Conservation (phyloP, 495 filamentous ascomycete species). For the Penicillium chermesinum region DNA sequence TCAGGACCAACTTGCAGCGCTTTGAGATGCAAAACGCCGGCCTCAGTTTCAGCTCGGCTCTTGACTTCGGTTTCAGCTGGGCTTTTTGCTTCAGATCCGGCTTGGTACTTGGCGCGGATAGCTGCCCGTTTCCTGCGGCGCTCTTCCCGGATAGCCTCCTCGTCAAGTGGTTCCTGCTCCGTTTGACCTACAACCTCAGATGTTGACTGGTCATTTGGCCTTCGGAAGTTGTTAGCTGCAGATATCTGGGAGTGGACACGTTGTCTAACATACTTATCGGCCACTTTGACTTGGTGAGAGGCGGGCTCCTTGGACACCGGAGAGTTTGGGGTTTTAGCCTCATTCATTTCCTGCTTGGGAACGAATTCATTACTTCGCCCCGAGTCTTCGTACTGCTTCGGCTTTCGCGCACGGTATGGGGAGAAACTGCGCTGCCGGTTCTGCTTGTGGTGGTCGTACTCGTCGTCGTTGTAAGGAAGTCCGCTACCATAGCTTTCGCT, state of each 20-base stretch:
- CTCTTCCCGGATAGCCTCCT: conserved; percentile 77
- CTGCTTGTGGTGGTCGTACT: conserved; percentile 51
- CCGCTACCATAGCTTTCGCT: conserved; percentile 42
- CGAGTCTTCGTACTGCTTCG: conserved; percentile 40
- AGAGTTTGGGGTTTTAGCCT: conserved; percentile 65
- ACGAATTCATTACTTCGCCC: conserved; percentile 31
- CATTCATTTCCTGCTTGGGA: conserved; percentile 63
- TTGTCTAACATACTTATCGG: conserved; percentile 40
- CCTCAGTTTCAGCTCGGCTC: no score
- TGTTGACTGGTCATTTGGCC: conserved; percentile 6
- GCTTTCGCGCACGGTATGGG: conserved; percentile 38
- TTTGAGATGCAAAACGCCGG: conserved; percentile 70
- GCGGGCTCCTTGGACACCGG: conserved; percentile 49
- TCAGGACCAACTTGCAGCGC: conserved; percentile 61
- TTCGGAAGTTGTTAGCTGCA: conserved; percentile 11
- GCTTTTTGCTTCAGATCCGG: conserved; percentile 65
- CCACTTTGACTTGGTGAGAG: conserved; percentile 13
- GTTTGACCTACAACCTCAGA: conserved; percentile 22
- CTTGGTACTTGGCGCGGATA: conserved; percentile 76
- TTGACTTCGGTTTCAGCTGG: no score
- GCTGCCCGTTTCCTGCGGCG: conserved; percentile 83
- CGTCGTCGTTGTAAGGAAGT: conserved; percentile 52
- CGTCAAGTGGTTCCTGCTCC: conserved; percentile 56
- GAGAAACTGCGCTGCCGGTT: conserved; percentile 62
- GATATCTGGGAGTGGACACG: not conserved